Conservation (phyloP, 1,284 basidiomycete genomes). For the Apiotrichum sp. region DNA sequence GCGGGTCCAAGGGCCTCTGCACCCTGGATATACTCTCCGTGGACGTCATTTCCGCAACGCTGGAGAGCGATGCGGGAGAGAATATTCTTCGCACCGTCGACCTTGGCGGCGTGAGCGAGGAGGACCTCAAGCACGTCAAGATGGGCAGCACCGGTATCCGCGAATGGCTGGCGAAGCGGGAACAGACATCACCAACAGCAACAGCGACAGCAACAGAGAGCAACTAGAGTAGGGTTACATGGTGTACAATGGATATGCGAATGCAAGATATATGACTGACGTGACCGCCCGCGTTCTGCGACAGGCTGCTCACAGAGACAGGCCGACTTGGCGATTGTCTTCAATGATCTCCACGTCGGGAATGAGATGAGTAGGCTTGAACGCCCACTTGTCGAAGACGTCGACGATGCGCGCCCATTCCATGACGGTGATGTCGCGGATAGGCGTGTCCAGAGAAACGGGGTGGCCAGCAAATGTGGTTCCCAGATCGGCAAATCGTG, state of each 20-base stretch:
- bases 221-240: constrained; percentile 6
- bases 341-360: constrained; percentile 19
- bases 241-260: constrained; percentile 7
- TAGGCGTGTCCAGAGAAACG: constrained; percentile 15
- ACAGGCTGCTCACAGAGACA: neutral
- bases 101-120: constrained; percentile 51
- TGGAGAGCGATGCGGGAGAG: constrained; percentile 7
- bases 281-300: neutral
- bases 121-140: constrained; percentile 65
- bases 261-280: constrained; percentile 13
- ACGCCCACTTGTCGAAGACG: constrained; percentile 42
- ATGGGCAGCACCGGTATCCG: constrained; percentile 87
- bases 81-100: constrained; percentile 15
- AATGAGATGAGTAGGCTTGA: constrained; percentile 34
- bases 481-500: constrained; percentile 18
- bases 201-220: constrained; percentile 6
- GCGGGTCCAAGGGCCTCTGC: constrained; percentile 49
- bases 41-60: constrained; percentile 70
- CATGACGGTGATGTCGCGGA: constrained; percentile 26
- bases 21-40: constrained; percentile 67
- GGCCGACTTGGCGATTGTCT: constrained; percentile 23
- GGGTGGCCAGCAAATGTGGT: constrained; percentile 17
- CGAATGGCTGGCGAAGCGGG: constrained; percentile 58
- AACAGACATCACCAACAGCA: neutral
- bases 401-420: constrained; percentile 41